phyloP scores from a whole-genome alignment of 805 yeast species.

The Candida ortonii region DNA sequence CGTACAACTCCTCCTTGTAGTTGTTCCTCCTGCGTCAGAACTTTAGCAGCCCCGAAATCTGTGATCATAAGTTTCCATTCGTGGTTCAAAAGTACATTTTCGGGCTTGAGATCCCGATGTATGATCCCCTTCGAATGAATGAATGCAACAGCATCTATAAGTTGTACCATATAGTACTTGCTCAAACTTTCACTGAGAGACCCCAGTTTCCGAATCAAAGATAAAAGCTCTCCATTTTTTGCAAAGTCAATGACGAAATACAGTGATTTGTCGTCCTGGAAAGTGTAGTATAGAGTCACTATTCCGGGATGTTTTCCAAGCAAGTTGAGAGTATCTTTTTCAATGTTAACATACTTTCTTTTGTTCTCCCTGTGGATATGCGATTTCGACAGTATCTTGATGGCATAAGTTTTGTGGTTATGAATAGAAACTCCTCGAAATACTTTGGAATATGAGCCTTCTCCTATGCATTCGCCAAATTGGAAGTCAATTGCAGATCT shows the following conservation, averaged over 20 bases:
- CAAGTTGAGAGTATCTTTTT: slow-evolving; percentile 82
- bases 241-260: slow-evolving; percentile 94
- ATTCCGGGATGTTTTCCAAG: slow-evolving; percentile 94
- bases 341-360: slow-evolving; percentile 93
- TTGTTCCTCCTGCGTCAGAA: slow-evolving; percentile 48
- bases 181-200: slow-evolving; percentile 72
- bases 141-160: slow-evolving; percentile 86
- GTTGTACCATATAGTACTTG: slow-evolving; percentile 78
- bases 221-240: slow-evolving; percentile 87
- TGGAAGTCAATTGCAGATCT: slow-evolving; percentile 79
- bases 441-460: slow-evolving; percentile 94
- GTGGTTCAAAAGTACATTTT: slow-evolving; percentile 78
- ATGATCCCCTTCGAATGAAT: slow-evolving; percentile 88
- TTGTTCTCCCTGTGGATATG: slow-evolving; percentile 94
- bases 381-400: slow-evolving; percentile 84
- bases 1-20: slow-evolving; percentile 16
- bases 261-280: slow-evolving; percentile 84
- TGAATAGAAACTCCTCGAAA: slow-evolving; percentile 78
- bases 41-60: slow-evolving; percentile 97
- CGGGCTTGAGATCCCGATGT: slow-evolving; percentile 94
- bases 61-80: slow-evolving; percentile 89
- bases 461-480: slow-evolving; percentile 86
- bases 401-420: slow-evolving; percentile 76
- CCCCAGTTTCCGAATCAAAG: slow-evolving; percentile 74
- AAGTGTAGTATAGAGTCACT: slow-evolving; percentile 86